A percentile compares a stretch with the other conserved stretches of the same genome.
These are phyloP conservation scores for Brasilioporus rufonigricans DNA, from an alignment of 768 basidiomycete genomes.

Conservation along the genomic window DNA sequence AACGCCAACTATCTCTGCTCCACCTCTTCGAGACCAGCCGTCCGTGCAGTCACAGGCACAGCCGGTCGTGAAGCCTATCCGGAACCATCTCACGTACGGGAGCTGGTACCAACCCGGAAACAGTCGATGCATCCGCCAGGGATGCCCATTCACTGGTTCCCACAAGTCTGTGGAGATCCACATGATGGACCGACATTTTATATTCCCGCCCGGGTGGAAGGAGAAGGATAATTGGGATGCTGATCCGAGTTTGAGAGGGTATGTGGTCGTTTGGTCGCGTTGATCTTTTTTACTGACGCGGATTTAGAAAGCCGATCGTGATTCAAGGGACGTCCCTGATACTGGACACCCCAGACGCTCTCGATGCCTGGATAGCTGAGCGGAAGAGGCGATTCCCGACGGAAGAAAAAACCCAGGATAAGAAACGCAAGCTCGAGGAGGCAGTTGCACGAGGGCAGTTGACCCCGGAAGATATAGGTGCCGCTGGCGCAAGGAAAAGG, in stretches of 20 bases:
- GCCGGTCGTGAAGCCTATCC: conserved; percentile 10
- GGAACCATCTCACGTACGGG: conserved; percentile 21
- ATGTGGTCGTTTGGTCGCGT: conserved; percentile 11
- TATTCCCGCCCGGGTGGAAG: conserved; percentile 75
- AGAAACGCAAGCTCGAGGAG: conserved; percentile 75
- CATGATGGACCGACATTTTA: conserved; percentile 88
- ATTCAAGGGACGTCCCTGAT: conserved; percentile 78
- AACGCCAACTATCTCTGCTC: background rate
- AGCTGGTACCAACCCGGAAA: conserved; percentile 67
- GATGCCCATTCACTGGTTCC: conserved; percentile 71
- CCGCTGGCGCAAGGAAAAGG: conserved; percentile 44
- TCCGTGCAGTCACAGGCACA: conserved; percentile 1
- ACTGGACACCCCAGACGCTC: conserved; percentile 77
- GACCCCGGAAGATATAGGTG: conserved; percentile 42
- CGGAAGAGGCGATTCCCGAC: conserved; percentile 87
- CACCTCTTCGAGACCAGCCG: conserved; percentile 2
- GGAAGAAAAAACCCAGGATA: conserved; percentile 65
- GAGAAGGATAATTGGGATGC: conserved; percentile 72
- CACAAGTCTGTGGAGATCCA: conserved; percentile 71
- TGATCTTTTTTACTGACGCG: conserved; percentile 7
- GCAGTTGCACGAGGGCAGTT: conserved; percentile 81
- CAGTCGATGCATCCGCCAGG: conserved; percentile 54
- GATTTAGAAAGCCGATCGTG: conserved; percentile 59
- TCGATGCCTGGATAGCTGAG: conserved; percentile 86
- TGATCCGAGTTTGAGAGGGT: conserved; percentile 82